These are phyloP conservation scores for Tilletia indica DNA, from an alignment of 1,284 basidiomycete genomes.

Conservation along the genomic window DNA sequence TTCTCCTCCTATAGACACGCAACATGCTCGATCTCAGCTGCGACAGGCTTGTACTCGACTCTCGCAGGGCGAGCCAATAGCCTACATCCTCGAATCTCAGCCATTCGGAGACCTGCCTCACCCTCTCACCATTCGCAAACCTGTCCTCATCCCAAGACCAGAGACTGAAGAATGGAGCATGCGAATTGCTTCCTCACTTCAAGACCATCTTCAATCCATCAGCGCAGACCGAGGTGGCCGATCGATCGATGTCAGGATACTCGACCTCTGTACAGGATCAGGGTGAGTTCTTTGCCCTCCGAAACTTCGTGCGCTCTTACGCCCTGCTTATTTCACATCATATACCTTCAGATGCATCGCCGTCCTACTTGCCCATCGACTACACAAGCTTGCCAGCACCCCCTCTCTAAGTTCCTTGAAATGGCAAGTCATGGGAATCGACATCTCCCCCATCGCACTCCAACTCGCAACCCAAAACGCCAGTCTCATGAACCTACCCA, in stretches of 20 bases:
- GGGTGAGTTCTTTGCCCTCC: not conserved
- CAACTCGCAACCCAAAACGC: not conserved
- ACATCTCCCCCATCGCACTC: constrained; percentile 3
- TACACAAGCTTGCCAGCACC: not conserved
- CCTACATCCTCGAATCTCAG: not conserved
- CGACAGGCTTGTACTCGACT: not conserved
- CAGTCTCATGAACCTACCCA: not conserved
- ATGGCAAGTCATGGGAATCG: not conserved
- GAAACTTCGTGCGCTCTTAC: not conserved
- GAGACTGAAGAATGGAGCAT: constrained; percentile 15
- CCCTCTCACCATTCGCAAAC: not conserved
- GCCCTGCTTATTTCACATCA: too few relatives aligned
- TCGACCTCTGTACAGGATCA: constrained; percentile 8
- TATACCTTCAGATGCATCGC: constrained; percentile 8
- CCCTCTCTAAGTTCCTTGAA: not conserved
- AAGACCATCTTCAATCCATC: not conserved
- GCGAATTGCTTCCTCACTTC: not conserved
- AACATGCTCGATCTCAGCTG: not conserved
- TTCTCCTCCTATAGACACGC: not conserved
- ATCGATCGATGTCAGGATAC: not conserved
- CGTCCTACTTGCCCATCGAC: not conserved
- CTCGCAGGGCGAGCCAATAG: not conserved
- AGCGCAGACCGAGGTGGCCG: not conserved
- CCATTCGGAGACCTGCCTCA: constrained; percentile 5
- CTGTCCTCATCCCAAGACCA: constrained; percentile 9